Conservation (phyloP, 768 basidiomycete genomes). For the Lyophyllum shimeji region DNA sequence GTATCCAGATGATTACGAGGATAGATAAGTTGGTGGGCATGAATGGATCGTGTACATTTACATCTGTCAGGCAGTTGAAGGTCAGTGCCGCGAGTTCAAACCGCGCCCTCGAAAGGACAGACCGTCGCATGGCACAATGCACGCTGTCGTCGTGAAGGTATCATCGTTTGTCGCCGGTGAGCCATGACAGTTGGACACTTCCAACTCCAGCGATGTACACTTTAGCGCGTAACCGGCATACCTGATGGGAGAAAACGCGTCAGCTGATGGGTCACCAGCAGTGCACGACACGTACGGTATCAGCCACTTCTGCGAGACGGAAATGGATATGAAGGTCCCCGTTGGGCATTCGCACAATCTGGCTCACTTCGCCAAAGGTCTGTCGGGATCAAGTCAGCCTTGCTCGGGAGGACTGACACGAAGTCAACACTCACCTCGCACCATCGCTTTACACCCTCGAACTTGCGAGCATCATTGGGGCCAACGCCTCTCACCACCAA, state of each 20-base stretch:
- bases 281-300: slow-evolving; percentile 53
- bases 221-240: slow-evolving; percentile 75
- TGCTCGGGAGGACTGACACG: not conserved
- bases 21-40: slow-evolving; percentile 11
- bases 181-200: slow-evolving; percentile 79
- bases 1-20: slow-evolving; percentile 14
- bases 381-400: slow-evolving; percentile 22
- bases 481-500: slow-evolving; percentile 72
- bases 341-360: slow-evolving; percentile 72
- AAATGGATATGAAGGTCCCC: slow-evolving; percentile 80
- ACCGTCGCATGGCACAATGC: slow-evolving; percentile 6
- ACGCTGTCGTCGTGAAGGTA: slow-evolving; percentile 2
- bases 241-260: slow-evolving; percentile 37
- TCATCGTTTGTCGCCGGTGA: slow-evolving; percentile 50
- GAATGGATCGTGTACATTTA: slow-evolving; percentile 12
- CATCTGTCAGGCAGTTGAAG: not conserved
- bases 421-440: slow-evolving; percentile 56
- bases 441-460: slow-evolving; percentile 72
- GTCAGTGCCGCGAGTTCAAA: not conserved
- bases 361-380: slow-evolving; percentile 76
- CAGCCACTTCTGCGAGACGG: slow-evolving; percentile 73
- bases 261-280: not conserved
- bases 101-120: not conserved
- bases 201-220: slow-evolving; percentile 76
- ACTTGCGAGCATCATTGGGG: slow-evolving; percentile 55